Evolutionary conservation across 306 rosid genomes (phyloP).

Genomic region (Fragaria vesca): DNA sequence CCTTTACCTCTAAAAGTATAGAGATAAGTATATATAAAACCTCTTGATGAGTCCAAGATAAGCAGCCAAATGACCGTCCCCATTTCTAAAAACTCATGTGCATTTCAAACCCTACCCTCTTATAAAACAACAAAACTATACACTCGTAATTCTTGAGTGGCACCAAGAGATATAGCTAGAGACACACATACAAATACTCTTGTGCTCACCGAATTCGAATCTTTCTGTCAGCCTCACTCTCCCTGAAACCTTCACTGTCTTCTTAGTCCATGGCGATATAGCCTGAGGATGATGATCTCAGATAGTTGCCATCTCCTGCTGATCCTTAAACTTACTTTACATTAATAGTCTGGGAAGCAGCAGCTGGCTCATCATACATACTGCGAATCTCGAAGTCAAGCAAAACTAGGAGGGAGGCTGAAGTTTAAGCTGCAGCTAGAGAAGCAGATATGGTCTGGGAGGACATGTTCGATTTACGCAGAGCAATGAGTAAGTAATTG

Average conservation of each 20-base stretch:
- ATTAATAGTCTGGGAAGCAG: neutral
- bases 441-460: constrained; percentile 43
- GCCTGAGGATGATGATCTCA: neutral
- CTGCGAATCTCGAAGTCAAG: neutral
- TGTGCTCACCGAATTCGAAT: neutral
- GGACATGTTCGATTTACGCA: constrained; percentile 28
- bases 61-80: constrained; percentile 7
- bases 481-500: constrained; percentile 41
- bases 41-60: neutral
- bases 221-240: constrained; percentile 8
- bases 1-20: too few relatives aligned
- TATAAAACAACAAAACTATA: neutral
- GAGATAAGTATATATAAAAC: neutral
- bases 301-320: neutral
- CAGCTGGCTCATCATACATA: neutral
- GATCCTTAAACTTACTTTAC: neutral
- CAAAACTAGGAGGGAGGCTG: constrained; percentile 5
- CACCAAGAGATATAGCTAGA: neutral
- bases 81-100: neutral
- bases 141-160: neutral
- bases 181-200: neutral
- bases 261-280: neutral
- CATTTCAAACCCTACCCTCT: neutral
- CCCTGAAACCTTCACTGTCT: neutral
- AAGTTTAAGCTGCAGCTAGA: constrained; percentile 18